Percentiles rank a stretch among this genome's conserved stretches.
Evolutionary conservation across 805 yeast genomes (phyloP).

Genomic region (Schizosaccharomyces japonicus): DNA sequence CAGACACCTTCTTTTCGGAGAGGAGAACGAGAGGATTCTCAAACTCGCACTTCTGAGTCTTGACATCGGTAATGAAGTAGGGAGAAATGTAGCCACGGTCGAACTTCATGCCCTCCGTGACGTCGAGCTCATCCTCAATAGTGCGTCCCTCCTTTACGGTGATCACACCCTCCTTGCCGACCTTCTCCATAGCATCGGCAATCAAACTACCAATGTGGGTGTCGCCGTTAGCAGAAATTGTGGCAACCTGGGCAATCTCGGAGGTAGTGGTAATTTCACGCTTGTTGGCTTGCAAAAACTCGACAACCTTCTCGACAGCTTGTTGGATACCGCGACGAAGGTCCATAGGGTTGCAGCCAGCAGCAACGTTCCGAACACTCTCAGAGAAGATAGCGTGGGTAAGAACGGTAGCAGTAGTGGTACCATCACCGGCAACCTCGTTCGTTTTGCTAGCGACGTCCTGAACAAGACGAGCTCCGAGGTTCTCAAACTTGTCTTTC

Average conservation of each 20-base stretch:
- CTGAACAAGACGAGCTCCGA: slow-evolving; percentile 86
- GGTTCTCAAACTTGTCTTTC: slow-evolving; percentile 77
- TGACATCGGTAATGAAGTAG: slow-evolving; percentile 83
- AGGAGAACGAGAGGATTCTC: slow-evolving; percentile 76
- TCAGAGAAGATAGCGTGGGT: slow-evolving; percentile 91
- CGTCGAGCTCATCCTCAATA: slow-evolving; percentile 84
- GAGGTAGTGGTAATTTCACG: slow-evolving; percentile 81
- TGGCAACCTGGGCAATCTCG: slow-evolving; percentile 94
- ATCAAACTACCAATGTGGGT: slow-evolving; percentile 69
- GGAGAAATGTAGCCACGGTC: slow-evolving; percentile 95
- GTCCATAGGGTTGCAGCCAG: slow-evolving; percentile 98
- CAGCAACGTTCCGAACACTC: slow-evolving; percentile 88
- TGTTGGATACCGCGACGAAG: slow-evolving; percentile 91
- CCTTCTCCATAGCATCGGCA: slow-evolving; percentile 94
- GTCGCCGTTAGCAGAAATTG: slow-evolving; percentile 94
- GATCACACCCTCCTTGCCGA: slow-evolving; percentile 96
- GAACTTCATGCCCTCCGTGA: slow-evolving; percentile 94
- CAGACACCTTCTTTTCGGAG: slow-evolving; percentile 77
- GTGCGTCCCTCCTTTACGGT: slow-evolving; percentile 96
- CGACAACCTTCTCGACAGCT: slow-evolving; percentile 82
- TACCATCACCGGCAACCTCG: slow-evolving; percentile 96
- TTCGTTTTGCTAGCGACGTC: slow-evolving; percentile 95
- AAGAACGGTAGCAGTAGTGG: slow-evolving; percentile 88
- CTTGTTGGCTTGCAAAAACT: slow-evolving; percentile 61
- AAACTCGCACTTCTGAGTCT: slow-evolving; percentile 76